Percentiles rank a stretch among this genome's conserved stretches.
Conservation (phyloP, 148 eudicot species). For the Pouteria glomerata region DNA sequence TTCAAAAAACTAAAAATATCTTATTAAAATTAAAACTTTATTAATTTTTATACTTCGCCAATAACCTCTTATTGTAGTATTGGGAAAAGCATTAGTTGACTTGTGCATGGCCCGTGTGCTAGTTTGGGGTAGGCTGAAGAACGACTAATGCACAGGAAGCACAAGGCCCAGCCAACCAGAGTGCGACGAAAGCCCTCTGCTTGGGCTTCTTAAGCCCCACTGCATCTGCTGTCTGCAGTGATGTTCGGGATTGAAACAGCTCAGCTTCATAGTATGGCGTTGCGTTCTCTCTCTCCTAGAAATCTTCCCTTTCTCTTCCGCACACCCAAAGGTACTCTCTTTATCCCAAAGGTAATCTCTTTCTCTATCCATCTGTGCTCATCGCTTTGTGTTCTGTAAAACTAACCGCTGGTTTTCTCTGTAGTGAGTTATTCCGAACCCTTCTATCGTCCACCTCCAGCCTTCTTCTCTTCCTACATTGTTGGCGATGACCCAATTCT, state of each 20-base stretch:
- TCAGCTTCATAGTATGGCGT: neutral
- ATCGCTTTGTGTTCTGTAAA: neutral
- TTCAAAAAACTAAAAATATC: too few relatives aligned
- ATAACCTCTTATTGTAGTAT: too few relatives aligned
- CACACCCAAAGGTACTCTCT: conserved; percentile 14
- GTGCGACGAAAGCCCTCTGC: neutral
- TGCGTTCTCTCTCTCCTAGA: conserved; percentile 2
- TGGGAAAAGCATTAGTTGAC: too few relatives aligned
- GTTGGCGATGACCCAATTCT: conserved; percentile 48
- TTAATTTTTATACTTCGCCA: too few relatives aligned
- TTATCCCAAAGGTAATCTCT: conserved; percentile 1
- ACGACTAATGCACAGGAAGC: too few relatives aligned
- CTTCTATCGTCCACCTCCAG: conserved; percentile 14
- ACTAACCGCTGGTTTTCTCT: neutral
- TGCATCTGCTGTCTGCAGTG: neutral
- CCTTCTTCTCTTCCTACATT: conserved; percentile 40
- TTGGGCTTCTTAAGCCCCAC: neutral
- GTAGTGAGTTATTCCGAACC: conserved; percentile 1
- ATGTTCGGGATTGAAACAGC: too few relatives aligned
- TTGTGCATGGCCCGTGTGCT: too few relatives aligned
- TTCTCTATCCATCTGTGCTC: neutral
- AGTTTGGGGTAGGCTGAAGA: too few relatives aligned
- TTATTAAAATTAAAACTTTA: too few relatives aligned
- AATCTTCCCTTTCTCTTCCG: neutral
- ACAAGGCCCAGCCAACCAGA: too few relatives aligned